Evolutionary conservation across 108 stramenopile genomes (phyloP).

Genomic region (Mediolabrus comicus): DNA sequence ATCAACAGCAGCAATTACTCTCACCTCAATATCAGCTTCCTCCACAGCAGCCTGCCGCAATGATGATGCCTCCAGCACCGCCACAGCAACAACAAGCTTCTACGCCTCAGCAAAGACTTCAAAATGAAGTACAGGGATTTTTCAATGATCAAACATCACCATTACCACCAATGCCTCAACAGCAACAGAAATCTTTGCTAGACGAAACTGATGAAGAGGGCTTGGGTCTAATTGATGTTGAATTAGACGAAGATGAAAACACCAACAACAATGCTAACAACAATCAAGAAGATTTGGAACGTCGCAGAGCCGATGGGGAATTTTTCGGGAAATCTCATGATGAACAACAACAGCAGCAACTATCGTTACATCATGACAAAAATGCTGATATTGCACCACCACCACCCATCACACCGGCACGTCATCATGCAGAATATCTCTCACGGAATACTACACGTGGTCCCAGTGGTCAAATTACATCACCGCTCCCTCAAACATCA

Average conservation of each 20-base stretch:
- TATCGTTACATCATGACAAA: not conserved
- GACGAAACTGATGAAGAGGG: slow-evolving; percentile 35
- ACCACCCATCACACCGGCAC: slow-evolving; percentile 36
- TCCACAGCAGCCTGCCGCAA: not conserved
- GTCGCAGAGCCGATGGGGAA: slow-evolving; percentile 24
- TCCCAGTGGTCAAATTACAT: slow-evolving; percentile 28
- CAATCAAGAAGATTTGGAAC: not conserved
- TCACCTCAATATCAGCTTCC: slow-evolving; percentile 7
- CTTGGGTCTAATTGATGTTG: slow-evolving; percentile 38
- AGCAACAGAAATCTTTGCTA: not conserved
- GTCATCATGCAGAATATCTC: slow-evolving; percentile 42
- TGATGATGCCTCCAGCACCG: not conserved
- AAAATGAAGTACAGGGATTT: not conserved
- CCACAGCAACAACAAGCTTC: not conserved
- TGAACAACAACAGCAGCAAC: not conserved
- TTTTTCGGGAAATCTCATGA: slow-evolving; percentile 21
- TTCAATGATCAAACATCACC: slow-evolving; percentile 7
- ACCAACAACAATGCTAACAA: not conserved
- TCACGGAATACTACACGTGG: slow-evolving; percentile 38
- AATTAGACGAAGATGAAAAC: slow-evolving; percentile 28
- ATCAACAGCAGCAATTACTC: slow-evolving; percentile 33
- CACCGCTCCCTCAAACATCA: slow-evolving; percentile 70
- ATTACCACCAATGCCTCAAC: not conserved
- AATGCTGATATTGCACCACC: slow-evolving; percentile 43
- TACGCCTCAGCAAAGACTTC: slow-evolving; percentile 11